Evolutionary conservation across 2,329 filamentous ascomycete genomes (phyloP).

Genomic region (Phialophora tarda): DNA sequence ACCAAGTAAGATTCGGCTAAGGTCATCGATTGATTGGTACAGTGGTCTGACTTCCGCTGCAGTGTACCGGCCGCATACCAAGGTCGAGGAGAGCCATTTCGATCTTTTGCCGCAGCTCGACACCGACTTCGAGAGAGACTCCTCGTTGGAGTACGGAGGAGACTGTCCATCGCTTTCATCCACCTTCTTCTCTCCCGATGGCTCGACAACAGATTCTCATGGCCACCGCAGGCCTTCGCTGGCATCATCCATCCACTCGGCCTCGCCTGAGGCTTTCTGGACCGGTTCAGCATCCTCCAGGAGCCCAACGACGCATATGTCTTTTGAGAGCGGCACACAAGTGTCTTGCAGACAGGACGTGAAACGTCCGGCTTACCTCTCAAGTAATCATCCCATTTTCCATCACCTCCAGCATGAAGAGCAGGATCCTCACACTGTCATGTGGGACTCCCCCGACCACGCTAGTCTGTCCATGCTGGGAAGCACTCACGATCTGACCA

Average conservation of each 20-base stretch:
- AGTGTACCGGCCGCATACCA: slow-evolving; percentile 17
- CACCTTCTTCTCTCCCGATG: slow-evolving; percentile 35
- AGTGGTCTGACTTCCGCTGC: slow-evolving; percentile 10
- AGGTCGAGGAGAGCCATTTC: slow-evolving; percentile 27
- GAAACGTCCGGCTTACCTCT: slow-evolving; percentile 28
- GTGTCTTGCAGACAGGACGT: slow-evolving; percentile 25
- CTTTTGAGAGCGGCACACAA: slow-evolving; percentile 17
- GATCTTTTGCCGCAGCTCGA: slow-evolving; percentile 28
- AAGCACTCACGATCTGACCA: slow-evolving; percentile 18
- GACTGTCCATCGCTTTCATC: slow-evolving; percentile 34
- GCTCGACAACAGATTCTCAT: slow-evolving; percentile 23
- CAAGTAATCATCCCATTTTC: slow-evolving; percentile 21
- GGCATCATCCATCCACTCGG: slow-evolving; percentile 30
- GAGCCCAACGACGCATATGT: slow-evolving; percentile 34
- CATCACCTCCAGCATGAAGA: slow-evolving; percentile 26
- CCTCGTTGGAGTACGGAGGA: slow-evolving; percentile 26
- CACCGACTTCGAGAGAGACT: slow-evolving; percentile 27
- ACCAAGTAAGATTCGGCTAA: neutral
- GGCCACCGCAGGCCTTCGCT: slow-evolving; percentile 28
- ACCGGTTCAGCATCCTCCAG: slow-evolving; percentile 30
- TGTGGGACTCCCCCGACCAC: slow-evolving; percentile 21
- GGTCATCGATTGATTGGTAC: neutral
- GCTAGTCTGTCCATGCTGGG: slow-evolving; percentile 20
- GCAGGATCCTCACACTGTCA: slow-evolving; percentile 12
- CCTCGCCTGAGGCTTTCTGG: slow-evolving; percentile 33